A percentile compares a stretch with the other conserved stretches of the same genome.
phyloP scores from a whole-genome alignment of 805 yeast genomes.

The Brettanomyces sp. region DNA sequence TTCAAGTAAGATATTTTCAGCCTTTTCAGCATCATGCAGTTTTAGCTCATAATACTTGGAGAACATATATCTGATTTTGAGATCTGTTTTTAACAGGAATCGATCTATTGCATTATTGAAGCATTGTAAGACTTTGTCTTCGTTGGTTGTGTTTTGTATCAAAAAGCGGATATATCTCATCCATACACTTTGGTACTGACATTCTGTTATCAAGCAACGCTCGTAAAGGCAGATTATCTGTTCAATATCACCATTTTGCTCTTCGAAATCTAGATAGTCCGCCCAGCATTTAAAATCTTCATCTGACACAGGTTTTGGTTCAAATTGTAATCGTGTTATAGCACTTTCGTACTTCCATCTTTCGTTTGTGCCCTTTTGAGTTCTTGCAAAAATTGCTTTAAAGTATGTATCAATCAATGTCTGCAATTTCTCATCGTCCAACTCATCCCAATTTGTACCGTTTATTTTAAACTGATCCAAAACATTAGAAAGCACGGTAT shows the following conservation, averaged over 20 bases:
- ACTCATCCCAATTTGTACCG: conserved; percentile 1
- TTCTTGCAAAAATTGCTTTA: conserved; percentile 31
- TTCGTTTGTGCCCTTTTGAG: conserved; percentile 43
- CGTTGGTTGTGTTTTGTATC: conserved; percentile 22
- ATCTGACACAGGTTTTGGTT: conserved; percentile 33
- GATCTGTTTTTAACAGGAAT: conserved; percentile 23
- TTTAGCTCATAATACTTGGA: conserved; percentile 17
- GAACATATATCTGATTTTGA: conserved; percentile 21
- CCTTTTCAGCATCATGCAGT: conserved; percentile 3
- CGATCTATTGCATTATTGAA: conserved; percentile 44
- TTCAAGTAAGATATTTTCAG: not conserved
- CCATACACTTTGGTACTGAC: conserved; percentile 59
- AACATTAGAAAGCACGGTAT: conserved; percentile 17
- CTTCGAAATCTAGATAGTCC: conserved; percentile 46
- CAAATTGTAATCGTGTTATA: conserved; percentile 50
- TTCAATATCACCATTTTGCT: conserved; percentile 15
- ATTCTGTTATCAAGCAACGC: conserved; percentile 63
- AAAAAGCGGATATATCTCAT: conserved; percentile 51
- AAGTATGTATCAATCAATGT: conserved; percentile 34
- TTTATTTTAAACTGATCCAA: conserved; percentile 1
- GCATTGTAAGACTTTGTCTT: conserved; percentile 22
- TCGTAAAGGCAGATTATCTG: conserved; percentile 49
- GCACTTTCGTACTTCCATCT: conserved; percentile 70
- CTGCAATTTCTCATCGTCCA: conserved; percentile 11
- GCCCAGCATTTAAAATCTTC: conserved; percentile 49